Percentiles rank a stretch among this genome's conserved stretches.
phyloP scores from a whole-genome alignment of 2,329 filamentous ascomycete genomes.

The Simplicillium aogashimaense region DNA sequence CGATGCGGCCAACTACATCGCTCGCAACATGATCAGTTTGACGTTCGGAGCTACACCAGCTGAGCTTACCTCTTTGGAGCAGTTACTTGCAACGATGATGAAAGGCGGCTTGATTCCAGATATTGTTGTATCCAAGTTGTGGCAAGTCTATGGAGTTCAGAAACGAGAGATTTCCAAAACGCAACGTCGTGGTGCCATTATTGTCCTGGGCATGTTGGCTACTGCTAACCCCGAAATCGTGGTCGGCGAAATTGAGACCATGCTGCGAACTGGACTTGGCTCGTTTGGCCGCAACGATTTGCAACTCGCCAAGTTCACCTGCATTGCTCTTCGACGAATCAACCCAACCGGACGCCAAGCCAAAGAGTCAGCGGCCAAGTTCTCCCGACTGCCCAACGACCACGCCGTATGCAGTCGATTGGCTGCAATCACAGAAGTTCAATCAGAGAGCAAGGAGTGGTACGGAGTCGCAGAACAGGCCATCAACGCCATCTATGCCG shows the following conservation, averaged over 20 bases:
- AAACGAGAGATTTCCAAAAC: slow-evolving; percentile 86
- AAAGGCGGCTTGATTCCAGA: slow-evolving; percentile 80
- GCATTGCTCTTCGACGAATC: slow-evolving; percentile 83
- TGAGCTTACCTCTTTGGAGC: slow-evolving; percentile 89
- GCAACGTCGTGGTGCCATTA: slow-evolving; percentile 86
- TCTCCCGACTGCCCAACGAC: slow-evolving; percentile 79
- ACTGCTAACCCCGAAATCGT: slow-evolving; percentile 88
- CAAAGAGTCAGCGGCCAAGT: slow-evolving; percentile 58
- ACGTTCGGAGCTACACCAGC: slow-evolving; percentile 93
- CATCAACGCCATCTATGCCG: slow-evolving; percentile 85
- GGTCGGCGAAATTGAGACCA: slow-evolving; percentile 88
- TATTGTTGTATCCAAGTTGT: slow-evolving; percentile 80
- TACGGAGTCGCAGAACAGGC: slow-evolving; percentile 93
- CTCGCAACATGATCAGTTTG: slow-evolving; percentile 96
- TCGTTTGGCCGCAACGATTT: slow-evolving; percentile 71
- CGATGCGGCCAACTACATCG: slow-evolving; percentile 89
- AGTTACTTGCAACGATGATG: slow-evolving; percentile 96
- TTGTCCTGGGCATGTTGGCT: slow-evolving; percentile 92
- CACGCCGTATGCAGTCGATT: slow-evolving; percentile 77
- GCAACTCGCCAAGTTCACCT: slow-evolving; percentile 88
- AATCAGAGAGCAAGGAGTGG: slow-evolving; percentile 90
- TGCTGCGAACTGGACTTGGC: slow-evolving; percentile 83
- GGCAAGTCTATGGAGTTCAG: slow-evolving; percentile 95
- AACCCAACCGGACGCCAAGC: slow-evolving; percentile 74
- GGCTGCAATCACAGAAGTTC: slow-evolving; percentile 75